These are phyloP conservation scores for Limonium bicolor DNA, from an alignment of 148 eudicot genomes.

Conservation along the genomic window DNA sequence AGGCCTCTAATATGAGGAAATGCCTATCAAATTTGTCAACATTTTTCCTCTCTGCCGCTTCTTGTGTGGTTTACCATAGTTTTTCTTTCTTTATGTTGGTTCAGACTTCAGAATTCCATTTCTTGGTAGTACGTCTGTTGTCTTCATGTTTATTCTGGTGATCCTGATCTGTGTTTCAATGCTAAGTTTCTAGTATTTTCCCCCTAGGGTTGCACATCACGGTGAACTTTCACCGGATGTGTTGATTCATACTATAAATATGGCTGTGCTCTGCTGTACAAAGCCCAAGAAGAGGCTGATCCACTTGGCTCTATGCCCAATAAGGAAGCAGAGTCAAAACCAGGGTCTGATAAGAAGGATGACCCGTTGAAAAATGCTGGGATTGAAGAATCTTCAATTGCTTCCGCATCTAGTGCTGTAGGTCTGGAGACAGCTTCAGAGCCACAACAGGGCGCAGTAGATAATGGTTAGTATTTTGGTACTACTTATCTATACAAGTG, in stretches of 20 bases:
- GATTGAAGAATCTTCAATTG: slow-evolving; percentile 32
- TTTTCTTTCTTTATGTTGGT: too few species aligned
- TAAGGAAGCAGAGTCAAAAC: slow-evolving; percentile 49
- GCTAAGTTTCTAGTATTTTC: neutral
- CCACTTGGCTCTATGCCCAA: slow-evolving; percentile 69
- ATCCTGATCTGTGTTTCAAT: too few species aligned
- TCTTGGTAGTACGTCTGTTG: too few species aligned
- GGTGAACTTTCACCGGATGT: slow-evolving; percentile 91
- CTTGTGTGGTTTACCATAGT: too few species aligned
- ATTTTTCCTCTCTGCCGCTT: too few species aligned
- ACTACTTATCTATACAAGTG: too few species aligned
- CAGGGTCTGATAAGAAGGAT: slow-evolving; percentile 31
- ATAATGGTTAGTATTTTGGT: slow-evolving; percentile 28
- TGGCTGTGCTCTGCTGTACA: slow-evolving; percentile 65
- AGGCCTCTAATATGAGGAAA: too few species aligned
- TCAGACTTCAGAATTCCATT: too few species aligned
- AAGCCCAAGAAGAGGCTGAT: slow-evolving; percentile 94
- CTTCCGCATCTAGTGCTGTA: slow-evolving; percentile 36
- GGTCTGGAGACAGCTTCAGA: slow-evolving; percentile 30
- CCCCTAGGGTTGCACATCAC: slow-evolving; percentile 41
- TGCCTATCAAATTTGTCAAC: too few species aligned
- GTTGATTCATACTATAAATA: slow-evolving; percentile 56
- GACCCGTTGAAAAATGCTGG: slow-evolving; percentile 21
- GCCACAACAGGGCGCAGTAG: slow-evolving; percentile 16
- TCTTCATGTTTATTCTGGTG: too few species aligned